Evolutionary conservation across 208 protist genomes (phyloP), one percentile per base, ranked within the genome.

Genomic region (Acanthamoeba royreba): DNA sequence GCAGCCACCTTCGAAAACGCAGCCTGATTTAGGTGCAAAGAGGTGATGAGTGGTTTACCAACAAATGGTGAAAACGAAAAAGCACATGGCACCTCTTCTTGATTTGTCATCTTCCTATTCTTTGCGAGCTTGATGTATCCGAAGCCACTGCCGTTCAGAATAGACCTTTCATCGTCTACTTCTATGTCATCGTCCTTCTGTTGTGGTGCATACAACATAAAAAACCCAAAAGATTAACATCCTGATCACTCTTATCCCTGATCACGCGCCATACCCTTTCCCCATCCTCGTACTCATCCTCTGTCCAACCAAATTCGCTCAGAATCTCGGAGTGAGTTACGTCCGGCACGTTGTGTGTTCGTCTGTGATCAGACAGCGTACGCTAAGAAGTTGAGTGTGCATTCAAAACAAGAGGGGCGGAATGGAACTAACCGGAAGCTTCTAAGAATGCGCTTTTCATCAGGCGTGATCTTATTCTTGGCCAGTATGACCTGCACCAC

Each of bases 221-320:
- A 25, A 5, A 28, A 25, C 4, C 55, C 4, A 17, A 25, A 66
- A 66, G 25, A 66, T 4, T 17, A 5, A 66, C 55, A n/a, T n/a
- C n/a, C n/a, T n/a, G n/a, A n/a, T n/a, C n/a, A n/a, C n/a, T n/a
- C n/a, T n/a, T n/a, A n/a, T n/a, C n/a, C n/a, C n/a, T n/a, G n/a
- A n/a, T n/a, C n/a, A n/a, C n/a, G n/a, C n/a, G n/a, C n/a, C 31
- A 38, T 81, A 81, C 69, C 15, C 55, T 9, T 22, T 93, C 91
- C 2, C 91, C 91, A 66, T 93, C 91, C 25, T 63, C 91, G 40
- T 81, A 93, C 40, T 93, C 74, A 28, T 93, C 91, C 25, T 63
- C 52, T 8, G 91, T 93, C 91, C 91, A 93, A 2, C 91, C 91
- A 93, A 93, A 93, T 79, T 93, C 74, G 17, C 43, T 19, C 28